Conservation (phyloP, 495 filamentous ascomycete species). For the Penicillium goetzii region DNA sequence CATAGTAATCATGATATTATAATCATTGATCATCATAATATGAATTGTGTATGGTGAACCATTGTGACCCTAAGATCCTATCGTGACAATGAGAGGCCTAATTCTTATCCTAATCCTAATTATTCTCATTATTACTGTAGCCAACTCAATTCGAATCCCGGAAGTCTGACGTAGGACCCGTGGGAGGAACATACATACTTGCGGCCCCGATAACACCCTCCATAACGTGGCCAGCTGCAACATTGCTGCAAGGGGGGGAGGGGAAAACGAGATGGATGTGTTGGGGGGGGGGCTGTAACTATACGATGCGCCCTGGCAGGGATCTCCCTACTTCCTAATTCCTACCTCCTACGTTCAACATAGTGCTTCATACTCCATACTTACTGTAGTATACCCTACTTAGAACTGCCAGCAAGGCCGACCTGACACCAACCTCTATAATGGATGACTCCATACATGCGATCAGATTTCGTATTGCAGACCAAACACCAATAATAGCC, state of each 20-base stretch:
- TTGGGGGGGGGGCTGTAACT: not conserved
- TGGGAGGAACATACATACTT: not conserved
- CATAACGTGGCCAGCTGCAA: slow-evolving; percentile 20
- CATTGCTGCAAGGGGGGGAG: slow-evolving; percentile 17
- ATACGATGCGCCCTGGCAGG: not conserved
- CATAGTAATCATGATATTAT: not conserved
- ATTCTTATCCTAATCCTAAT: not conserved
- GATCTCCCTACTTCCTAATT: not conserved
- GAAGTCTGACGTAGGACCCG: slow-evolving; percentile 3
- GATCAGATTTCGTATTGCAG: slow-evolving; percentile 10
- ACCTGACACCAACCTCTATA: not conserved
- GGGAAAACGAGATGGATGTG: slow-evolving; percentile 5
- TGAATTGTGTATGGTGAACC: not conserved
- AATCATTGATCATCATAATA: not conserved
- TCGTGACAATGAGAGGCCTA: not conserved
- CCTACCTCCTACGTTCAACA: too few species aligned
- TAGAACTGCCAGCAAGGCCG: not conserved
- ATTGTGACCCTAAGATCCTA: not conserved
- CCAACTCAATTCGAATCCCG: not conserved
- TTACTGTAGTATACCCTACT: not conserved
- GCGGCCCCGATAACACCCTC: slow-evolving; percentile 1
- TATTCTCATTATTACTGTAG: not conserved
- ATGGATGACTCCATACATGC: not conserved
- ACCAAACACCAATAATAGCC: not conserved
- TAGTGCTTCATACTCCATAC: not conserved